Evolutionary conservation across 257 asterid genomes (phyloP).

Genomic region (Fraxinus excelsior): DNA sequence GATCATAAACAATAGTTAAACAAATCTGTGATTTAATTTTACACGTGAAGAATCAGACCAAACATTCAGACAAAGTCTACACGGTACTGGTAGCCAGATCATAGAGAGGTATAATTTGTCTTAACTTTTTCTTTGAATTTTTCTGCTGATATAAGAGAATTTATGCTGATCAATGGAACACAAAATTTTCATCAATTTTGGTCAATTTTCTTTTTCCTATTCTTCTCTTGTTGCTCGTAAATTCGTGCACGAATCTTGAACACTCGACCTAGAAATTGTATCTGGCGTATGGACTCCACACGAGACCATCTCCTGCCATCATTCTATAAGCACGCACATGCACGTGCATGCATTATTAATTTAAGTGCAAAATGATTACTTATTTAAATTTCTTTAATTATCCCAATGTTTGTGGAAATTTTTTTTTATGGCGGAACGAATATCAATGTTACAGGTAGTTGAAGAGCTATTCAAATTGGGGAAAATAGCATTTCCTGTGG

Average conservation of each 20-base stretch:
- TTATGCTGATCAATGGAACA: no score
- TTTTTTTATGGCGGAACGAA: background rate
- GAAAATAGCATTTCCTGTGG: conserved; percentile 69
- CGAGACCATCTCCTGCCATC: background rate
- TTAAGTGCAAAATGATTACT: no score
- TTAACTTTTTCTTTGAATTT: background rate
- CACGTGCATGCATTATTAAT: background rate
- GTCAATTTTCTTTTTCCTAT: no score
- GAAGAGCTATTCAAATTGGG: conserved; percentile 54
- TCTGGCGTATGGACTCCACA: background rate
- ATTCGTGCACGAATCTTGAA: no score
- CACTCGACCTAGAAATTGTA: background rate
- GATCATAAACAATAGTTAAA: conserved; percentile 8
- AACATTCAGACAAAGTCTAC: conserved; percentile 24
- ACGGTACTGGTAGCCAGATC: background rate
- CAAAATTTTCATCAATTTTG: no score
- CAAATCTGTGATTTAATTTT: conserved; percentile 15
- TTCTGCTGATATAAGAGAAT: background rate
- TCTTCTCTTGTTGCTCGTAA: no score
- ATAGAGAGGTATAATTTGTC: background rate
- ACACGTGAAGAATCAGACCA: conserved; percentile 29
- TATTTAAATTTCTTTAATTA: background rate
- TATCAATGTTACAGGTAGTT: conserved; percentile 34
- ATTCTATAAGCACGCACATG: background rate
- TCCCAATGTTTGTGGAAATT: background rate